These are phyloP conservation scores for Bimuria novae-zelandiae DNA, from an alignment of 2,329 filamentous ascomycete genomes.

Conservation along the genomic window DNA sequence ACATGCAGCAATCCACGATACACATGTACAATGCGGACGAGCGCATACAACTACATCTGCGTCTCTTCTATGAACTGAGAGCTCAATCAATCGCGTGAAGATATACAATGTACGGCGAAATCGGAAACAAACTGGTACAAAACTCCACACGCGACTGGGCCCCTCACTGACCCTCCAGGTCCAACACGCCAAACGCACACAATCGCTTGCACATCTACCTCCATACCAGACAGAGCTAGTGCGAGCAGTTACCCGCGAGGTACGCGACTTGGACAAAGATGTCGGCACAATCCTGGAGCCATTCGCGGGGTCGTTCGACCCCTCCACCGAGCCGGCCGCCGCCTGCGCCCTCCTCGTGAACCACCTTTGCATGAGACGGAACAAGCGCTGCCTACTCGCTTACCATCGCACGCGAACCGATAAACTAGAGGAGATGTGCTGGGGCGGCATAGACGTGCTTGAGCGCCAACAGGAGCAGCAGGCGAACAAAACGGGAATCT, in stretches of 20 bases:
- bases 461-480: slow-evolving; percentile 65
- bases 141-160: background rate
- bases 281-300: slow-evolving; percentile 78
- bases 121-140: slow-evolving; percentile 79
- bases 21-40: too few species aligned
- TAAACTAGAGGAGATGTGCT: slow-evolving; percentile 91
- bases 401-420: slow-evolving; percentile 91
- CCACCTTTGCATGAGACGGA: slow-evolving; percentile 91
- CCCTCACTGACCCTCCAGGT: slow-evolving; percentile 62
- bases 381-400: slow-evolving; percentile 92
- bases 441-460: slow-evolving; percentile 83
- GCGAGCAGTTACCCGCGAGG: slow-evolving; percentile 84
- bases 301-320: slow-evolving; percentile 84
- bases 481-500: slow-evolving; percentile 9
- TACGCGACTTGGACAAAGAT: slow-evolving; percentile 89
- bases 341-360: slow-evolving; percentile 90
- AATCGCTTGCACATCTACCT: slow-evolving; percentile 82
- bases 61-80: background rate
- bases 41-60: too few species aligned
- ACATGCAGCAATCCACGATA: background rate
- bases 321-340: slow-evolving; percentile 77
- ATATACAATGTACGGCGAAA: slow-evolving; percentile 77
- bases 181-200: slow-evolving; percentile 93
- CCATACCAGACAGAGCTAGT: slow-evolving; percentile 93
- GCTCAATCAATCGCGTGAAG: background rate